Base-by-base conservation (phyloP, 176 grass and related monocot genomes). In the Metroxylon sagu region DNA sequence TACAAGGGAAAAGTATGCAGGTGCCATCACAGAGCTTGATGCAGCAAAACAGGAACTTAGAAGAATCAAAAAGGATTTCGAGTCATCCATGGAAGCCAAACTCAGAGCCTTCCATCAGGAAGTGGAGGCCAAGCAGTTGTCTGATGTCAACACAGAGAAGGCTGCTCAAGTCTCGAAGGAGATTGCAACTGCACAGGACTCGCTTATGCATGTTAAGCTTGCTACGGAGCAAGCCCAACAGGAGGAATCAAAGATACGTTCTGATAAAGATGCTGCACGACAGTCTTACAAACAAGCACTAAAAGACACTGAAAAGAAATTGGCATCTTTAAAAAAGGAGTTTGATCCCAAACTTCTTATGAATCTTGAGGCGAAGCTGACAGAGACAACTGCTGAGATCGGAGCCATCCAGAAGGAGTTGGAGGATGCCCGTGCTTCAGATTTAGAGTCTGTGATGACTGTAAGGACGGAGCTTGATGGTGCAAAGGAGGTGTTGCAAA, bases 21-120 rank as follows among this genome's bases (percentile, higher is more conserved):
- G 77, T 76, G 90, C 77, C 72, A 75, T 95, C 68, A 68, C 74
- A 27, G 90, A 95, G 51, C 93, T 97, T 68, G 84, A 97, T 82
- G 68, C 72, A 48, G 84, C 87, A 53, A 97, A 97, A 70, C 84
- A 85, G 52, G 93, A 97, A 49, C 81, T 97, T 67, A 97, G 87
- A 74, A 88, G 79, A 49, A 70, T 91, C 25, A 97, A 84, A 73
- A 97, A 88, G 73, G 93, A 97, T 85, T 97, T 88, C 68, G 81
- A 91, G 55, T 75, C 66, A 56, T 97, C 93, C 18, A 69, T 91
- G 61, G 87, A 91, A 68, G 83, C 77, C 69, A 88, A 83, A 62
- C 77, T 97, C 21, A 77, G 76, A 67, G 87, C 93, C 58, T 69
- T 81, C 53, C 78, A 85, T 54, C 81, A 88, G 70, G 87, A 97